A percentile compares a stretch with the other conserved stretches of the same genome.
phyloP scores from a whole-genome alignment of 768 basidiomycete genomes.

The Agaricus sinodeliciosus region DNA sequence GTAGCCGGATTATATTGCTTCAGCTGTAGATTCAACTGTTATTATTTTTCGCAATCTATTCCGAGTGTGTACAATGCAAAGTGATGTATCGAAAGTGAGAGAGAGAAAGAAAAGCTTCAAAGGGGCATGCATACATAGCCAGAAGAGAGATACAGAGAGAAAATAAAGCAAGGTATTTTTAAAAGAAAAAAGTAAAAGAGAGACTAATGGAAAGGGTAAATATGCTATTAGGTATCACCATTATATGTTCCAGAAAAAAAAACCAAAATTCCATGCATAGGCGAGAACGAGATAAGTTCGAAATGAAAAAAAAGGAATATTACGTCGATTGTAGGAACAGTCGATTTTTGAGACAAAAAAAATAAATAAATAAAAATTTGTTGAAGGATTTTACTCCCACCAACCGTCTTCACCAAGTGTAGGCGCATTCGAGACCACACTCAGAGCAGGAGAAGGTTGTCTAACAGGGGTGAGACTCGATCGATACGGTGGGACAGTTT shows the following conservation, averaged over 20 bases:
- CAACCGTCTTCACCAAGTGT: conserved; percentile 73
- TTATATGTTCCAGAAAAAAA: conserved; percentile 13
- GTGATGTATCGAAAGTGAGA: conserved; percentile 9
- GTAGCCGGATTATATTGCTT: neutral
- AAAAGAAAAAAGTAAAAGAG: neutral
- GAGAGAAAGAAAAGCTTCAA: neutral
- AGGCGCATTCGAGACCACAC: conserved; percentile 64
- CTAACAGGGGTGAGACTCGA: conserved; percentile 25
- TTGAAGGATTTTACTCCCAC: conserved; percentile 45
- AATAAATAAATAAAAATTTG: neutral
- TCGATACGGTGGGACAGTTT: conserved; percentile 20
- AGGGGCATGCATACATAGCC: conserved; percentile 17
- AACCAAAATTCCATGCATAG: conserved; percentile 6
- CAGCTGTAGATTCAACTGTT: conserved; percentile 19
- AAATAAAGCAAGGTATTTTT: neutral
- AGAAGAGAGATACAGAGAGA: neutral
- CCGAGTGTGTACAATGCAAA: conserved; percentile 22
- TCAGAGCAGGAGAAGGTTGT: conserved; percentile 67
- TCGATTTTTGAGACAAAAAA: conserved; percentile 13
- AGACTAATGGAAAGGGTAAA: too few relatives aligned
- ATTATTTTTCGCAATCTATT: conserved; percentile 24
- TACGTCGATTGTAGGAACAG: conserved; percentile 5
- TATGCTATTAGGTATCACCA: conserved; percentile 3
- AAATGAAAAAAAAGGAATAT: conserved; percentile 4
- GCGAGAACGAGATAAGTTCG: neutral